These are phyloP conservation scores for Metschnikowia arizonensis DNA, from an alignment of 805 yeast genomes.

Conservation along the genomic window DNA sequence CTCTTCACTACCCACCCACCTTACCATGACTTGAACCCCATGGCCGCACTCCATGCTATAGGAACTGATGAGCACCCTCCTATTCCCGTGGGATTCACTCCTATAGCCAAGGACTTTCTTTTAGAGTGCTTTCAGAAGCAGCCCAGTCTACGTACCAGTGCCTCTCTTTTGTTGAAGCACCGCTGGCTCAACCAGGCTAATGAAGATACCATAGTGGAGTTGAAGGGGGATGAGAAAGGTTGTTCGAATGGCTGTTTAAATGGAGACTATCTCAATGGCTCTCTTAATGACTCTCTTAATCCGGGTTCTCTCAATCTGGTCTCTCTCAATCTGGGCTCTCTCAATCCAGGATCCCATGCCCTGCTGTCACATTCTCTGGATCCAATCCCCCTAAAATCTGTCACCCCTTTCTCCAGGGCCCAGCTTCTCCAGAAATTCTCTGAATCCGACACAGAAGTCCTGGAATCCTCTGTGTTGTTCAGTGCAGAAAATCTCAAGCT, in stretches of 20 bases:
- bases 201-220: neutral
- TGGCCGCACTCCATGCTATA: conserved; percentile 80
- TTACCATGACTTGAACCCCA: conserved; percentile 66
- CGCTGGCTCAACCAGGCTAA: conserved; percentile 47
- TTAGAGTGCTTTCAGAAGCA: conserved; percentile 68
- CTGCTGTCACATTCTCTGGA: neutral
- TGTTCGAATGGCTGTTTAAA: too few relatives aligned
- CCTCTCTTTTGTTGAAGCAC: conserved; percentile 52
- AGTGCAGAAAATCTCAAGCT: neutral
- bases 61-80: conserved; percentile 73
- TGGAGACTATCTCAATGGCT: too few relatives aligned
- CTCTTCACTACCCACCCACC: conserved; percentile 85
- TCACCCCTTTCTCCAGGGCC: conserved; percentile 16
- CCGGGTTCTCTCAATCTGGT: too few relatives aligned
- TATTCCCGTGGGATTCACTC: conserved; percentile 50
- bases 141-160: conserved; percentile 55
- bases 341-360: too few relatives aligned
- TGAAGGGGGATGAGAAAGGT: too few relatives aligned
- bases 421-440: conserved; percentile 31
- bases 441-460: conserved; percentile 17
- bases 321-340: too few relatives aligned
- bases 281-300: too few relatives aligned
- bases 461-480: neutral
- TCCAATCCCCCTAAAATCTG: neutral
- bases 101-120: conserved; percentile 51